Conservation (phyloP, 768 basidiomycete genomes). For the Lentinula sp. region DNA sequence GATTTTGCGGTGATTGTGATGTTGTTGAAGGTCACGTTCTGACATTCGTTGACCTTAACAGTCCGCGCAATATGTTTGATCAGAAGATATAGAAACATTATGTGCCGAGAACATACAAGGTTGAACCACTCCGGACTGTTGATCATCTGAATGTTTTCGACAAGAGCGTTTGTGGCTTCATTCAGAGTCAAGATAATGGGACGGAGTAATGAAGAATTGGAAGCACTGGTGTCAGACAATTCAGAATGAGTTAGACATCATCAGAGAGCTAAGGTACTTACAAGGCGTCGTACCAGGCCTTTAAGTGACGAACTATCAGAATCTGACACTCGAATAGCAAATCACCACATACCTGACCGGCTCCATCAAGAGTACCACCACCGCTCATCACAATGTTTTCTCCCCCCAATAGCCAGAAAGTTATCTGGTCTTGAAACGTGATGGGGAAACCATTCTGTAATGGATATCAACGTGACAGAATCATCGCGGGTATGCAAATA, state of each 20-base stretch:
- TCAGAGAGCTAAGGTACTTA: slow-evolving; percentile 13
- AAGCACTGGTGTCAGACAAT: slow-evolving; percentile 24
- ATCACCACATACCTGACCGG: slow-evolving; percentile 42
- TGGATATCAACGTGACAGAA: neutral
- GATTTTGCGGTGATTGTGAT: slow-evolving; percentile 42
- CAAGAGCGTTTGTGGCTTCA: slow-evolving; percentile 40
- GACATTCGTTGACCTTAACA: slow-evolving; percentile 39
- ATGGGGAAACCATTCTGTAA: slow-evolving; percentile 3
- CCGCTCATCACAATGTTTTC: slow-evolving; percentile 23
- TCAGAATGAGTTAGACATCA: slow-evolving; percentile 7
- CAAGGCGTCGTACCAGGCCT: slow-evolving; percentile 56
- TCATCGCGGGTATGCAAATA: neutral
- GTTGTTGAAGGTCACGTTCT: slow-evolving; percentile 38
- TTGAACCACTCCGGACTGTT: slow-evolving; percentile 51
- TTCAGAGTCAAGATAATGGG: slow-evolving; percentile 53
- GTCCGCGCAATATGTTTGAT: neutral
- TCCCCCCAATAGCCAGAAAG: slow-evolving; percentile 6
- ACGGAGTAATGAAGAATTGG: slow-evolving; percentile 39
- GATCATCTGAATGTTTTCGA: slow-evolving; percentile 41
- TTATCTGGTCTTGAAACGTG: slow-evolving; percentile 3
- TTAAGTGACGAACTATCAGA: neutral
- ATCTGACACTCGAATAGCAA: neutral
- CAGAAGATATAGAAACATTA: neutral
- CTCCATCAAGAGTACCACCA: slow-evolving; percentile 60
- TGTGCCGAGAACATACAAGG: slow-evolving; percentile 22